Evolutionary conservation across 345 rosid genomes (phyloP).

Genomic region (Pugionium dolabratum): DNA sequence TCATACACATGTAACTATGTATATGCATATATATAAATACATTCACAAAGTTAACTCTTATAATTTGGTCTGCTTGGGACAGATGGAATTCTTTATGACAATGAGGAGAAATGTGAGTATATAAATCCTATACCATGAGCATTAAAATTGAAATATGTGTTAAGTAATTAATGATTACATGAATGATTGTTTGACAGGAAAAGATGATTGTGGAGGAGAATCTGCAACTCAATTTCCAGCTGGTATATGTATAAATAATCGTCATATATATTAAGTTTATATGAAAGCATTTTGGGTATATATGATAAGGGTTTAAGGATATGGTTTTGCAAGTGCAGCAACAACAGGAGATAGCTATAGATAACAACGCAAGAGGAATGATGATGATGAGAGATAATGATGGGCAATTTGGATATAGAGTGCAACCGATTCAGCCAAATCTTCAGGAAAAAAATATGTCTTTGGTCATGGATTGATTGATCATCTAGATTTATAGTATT

Average conservation of each 20-base stretch:
- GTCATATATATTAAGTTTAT: background rate
- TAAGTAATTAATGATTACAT: background rate
- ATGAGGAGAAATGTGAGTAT: slow-evolving; percentile 51
- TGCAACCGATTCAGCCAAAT: slow-evolving; percentile 46
- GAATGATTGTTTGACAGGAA: slow-evolving; percentile 30
- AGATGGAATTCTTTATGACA: slow-evolving; percentile 45
- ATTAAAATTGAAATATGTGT: background rate
- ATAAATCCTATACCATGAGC: background rate
- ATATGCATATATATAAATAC: background rate
- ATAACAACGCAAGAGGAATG: slow-evolving; percentile 47
- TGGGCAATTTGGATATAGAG: slow-evolving; percentile 40
- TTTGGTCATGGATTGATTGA: slow-evolving; percentile 39
- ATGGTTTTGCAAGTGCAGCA: slow-evolving; percentile 39
- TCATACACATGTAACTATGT: background rate
- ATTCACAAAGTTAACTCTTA: slow-evolving; percentile 13
- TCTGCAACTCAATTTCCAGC: slow-evolving; percentile 45
- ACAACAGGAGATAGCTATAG: slow-evolving; percentile 57
- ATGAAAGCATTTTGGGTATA: background rate
- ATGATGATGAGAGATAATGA: slow-evolving; percentile 44
- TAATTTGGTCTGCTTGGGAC: slow-evolving; percentile 30
- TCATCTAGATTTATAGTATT: background rate
- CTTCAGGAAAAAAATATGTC: slow-evolving; percentile 45
- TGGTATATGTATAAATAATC: slow-evolving; percentile 39
- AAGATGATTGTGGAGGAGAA: slow-evolving; percentile 47
- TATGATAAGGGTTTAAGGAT: slow-evolving; percentile 14